Conservation (phyloP, 164 flowering plant species). For the Chimonanthus salicifolius region DNA sequence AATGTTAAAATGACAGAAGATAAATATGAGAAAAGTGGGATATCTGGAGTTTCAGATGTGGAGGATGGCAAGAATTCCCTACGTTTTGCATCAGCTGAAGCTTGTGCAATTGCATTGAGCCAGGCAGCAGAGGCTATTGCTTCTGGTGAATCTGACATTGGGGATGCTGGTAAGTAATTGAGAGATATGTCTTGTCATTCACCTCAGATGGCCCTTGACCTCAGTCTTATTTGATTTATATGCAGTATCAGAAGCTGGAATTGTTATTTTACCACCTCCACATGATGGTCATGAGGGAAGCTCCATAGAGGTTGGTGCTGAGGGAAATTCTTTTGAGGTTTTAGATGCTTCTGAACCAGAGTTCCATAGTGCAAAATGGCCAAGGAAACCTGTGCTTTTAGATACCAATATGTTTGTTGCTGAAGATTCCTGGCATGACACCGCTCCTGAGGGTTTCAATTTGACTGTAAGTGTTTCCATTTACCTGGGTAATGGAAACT, state of each 20-base stretch:
- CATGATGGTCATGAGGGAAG: conserved; percentile 25
- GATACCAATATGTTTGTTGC: conserved; percentile 44
- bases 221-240: conserved; percentile 8
- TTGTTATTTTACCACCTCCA: conserved; percentile 43
- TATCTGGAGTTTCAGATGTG: conserved; percentile 6
- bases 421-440: conserved; percentile 73
- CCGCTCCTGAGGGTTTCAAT: conserved; percentile 76
- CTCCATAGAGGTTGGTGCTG: conserved; percentile 21
- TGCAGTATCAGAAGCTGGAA: conserved; percentile 72
- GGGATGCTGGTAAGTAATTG: conserved; percentile 52
- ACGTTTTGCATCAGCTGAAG: conserved; percentile 71
- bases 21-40: conserved; percentile 1
- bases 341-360: conserved; percentile 33
- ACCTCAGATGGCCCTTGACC: not conserved
- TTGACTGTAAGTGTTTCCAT: conserved; percentile 44
- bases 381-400: conserved; percentile 41
- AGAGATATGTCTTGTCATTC: conserved; percentile 2
- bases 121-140: conserved; percentile 77
- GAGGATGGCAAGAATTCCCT: conserved; percentile 26
- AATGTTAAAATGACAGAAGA: conserved; percentile 15
- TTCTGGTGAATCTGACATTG: conserved; percentile 50
- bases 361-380: conserved; percentile 39
- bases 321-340: conserved; percentile 20
- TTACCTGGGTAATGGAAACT: not conserved
- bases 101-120: conserved; percentile 66